Evolutionary conservation across 1,139 yeast genomes (phyloP).

Genomic region (Scheffersomyces stambukii): DNA sequence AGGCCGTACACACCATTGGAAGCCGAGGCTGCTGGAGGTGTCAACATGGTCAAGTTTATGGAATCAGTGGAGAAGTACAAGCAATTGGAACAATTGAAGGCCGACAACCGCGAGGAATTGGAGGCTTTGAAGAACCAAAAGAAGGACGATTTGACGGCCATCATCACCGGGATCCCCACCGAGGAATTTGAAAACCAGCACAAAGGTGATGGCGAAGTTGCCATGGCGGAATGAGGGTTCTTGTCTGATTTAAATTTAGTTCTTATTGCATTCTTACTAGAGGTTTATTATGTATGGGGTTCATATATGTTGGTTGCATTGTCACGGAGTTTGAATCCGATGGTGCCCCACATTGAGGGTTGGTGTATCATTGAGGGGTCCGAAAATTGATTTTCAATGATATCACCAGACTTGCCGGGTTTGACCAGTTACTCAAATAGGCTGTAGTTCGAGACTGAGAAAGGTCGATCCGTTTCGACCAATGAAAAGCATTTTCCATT

Average conservation of each 20-base stretch:
- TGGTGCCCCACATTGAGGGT: neutral
- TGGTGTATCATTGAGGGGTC: neutral
- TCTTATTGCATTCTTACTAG: slow-evolving; percentile 1
- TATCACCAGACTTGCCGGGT: too few relatives aligned
- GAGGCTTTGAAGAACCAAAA: slow-evolving; percentile 32
- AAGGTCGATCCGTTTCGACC: too few relatives aligned
- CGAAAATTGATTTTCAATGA: too few relatives aligned
- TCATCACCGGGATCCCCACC: slow-evolving; percentile 32
- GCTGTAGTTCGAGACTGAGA: too few relatives aligned
- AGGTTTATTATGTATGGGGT: neutral
- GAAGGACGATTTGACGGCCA: slow-evolving; percentile 40
- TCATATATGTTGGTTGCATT: neutral
- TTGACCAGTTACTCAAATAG: neutral
- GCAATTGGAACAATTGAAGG: slow-evolving; percentile 34
- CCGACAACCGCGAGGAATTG: slow-evolving; percentile 35
- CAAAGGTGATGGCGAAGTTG: slow-evolving; percentile 11
- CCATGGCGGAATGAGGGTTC: slow-evolving; percentile 17
- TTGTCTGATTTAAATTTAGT: neutral
- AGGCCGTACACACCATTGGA: slow-evolving; percentile 86
- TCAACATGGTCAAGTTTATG: slow-evolving; percentile 63
- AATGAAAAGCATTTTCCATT: too few relatives aligned
- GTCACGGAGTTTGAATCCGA: neutral
- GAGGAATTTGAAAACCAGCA: slow-evolving; percentile 14
- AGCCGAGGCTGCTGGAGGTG: slow-evolving; percentile 87
- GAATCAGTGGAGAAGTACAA: slow-evolving; percentile 56